These are phyloP conservation scores for Metarhizium brunneum DNA, from an alignment of 2,329 filamentous ascomycete species.

Conservation along the genomic window DNA sequence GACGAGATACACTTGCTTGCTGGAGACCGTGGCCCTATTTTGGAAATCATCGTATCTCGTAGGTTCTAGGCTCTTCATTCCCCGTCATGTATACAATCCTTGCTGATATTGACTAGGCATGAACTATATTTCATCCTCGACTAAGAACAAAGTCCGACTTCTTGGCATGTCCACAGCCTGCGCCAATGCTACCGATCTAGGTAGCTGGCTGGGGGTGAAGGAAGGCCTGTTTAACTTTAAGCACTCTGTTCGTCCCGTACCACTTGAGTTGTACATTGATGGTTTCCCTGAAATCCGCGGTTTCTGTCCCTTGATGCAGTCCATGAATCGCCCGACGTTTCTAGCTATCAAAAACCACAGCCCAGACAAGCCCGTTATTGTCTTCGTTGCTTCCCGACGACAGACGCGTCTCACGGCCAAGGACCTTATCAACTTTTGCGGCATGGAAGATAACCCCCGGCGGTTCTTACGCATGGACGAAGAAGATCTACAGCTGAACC, in stretches of 20 bases:
- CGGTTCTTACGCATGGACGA: slow-evolving; percentile 92
- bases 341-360: slow-evolving; percentile 94
- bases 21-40: slow-evolving; percentile 89
- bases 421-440: slow-evolving; percentile 93
- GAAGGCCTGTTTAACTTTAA: slow-evolving; percentile 94
- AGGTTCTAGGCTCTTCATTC: slow-evolving; percentile 12
- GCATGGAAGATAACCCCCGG: slow-evolving; percentile 95
- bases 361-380: slow-evolving; percentile 93
- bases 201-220: slow-evolving; percentile 94
- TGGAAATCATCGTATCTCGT: slow-evolving; percentile 87
- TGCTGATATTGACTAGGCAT: slow-evolving; percentile 45
- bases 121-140: slow-evolving; percentile 97
- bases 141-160: slow-evolving; percentile 77
- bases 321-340: slow-evolving; percentile 97
- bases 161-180: slow-evolving; percentile 99
- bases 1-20: slow-evolving; percentile 98
- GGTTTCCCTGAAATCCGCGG: slow-evolving; percentile 92
- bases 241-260: slow-evolving; percentile 92
- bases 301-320: slow-evolving; percentile 97
- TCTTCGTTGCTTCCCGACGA: slow-evolving; percentile 90
- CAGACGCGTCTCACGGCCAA: slow-evolving; percentile 93
- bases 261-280: slow-evolving; percentile 92
- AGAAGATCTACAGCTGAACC: slow-evolving; percentile 80
- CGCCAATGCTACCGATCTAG: slow-evolving; percentile 88
- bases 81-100: no score